phyloP scores from a whole-genome alignment of 83 land plant species.

The Picea abies region DNA sequence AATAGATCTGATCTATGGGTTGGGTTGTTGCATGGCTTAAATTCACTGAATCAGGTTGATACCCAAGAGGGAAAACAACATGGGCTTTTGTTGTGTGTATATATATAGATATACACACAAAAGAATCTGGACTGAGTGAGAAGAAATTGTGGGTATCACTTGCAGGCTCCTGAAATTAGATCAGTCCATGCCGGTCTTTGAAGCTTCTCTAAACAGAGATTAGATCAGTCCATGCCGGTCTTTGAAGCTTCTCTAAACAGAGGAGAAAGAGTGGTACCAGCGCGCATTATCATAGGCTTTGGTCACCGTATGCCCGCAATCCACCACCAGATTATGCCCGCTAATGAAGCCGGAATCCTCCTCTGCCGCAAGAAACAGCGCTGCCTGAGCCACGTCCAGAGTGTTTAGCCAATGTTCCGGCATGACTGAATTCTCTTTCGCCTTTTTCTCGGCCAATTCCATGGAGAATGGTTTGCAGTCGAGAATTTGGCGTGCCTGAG shows the following conservation, averaged over 20 bases:
- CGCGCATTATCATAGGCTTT: not conserved
- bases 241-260: not conserved
- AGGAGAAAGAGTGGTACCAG: not conserved
- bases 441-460: not conserved
- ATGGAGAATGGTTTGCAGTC: not conserved
- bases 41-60: no score
- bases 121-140: no score
- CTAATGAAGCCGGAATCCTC: not conserved
- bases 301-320: not conserved
- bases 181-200: not conserved
- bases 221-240: not conserved
- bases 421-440: not conserved
- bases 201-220: not conserved
- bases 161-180: no score
- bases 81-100: no score
- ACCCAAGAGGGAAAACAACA: no score
- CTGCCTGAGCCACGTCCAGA: conserved; percentile 10
- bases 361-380: conserved; percentile 6
- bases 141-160: no score
- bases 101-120: no score
- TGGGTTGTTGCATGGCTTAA: no score
- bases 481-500: not conserved
- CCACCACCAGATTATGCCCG: conserved; percentile 7
- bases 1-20: no score
- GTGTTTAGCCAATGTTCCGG: not conserved